A percentile compares a stretch with the other conserved stretches of the same genome.
These are phyloP conservation scores for Talaromyces funiculosus DNA, from an alignment of 2,329 filamentous ascomycete genomes.

Conservation along the genomic window DNA sequence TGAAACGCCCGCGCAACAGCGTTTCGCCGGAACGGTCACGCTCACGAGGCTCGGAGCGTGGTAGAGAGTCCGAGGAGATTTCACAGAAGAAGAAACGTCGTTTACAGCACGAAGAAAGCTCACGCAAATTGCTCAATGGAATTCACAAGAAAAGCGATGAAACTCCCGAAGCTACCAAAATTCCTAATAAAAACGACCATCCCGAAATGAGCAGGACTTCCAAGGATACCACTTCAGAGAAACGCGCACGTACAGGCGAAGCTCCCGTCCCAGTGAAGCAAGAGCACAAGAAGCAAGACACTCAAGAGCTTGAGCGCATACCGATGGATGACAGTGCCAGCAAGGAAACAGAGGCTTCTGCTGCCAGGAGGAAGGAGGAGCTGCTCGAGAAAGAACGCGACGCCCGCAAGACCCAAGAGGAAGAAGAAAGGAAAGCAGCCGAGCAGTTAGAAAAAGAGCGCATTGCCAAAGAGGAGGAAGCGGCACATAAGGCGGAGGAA, in stretches of 20 bases:
- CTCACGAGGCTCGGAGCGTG: slow-evolving; percentile 29
- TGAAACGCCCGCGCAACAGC: slow-evolving; percentile 40
- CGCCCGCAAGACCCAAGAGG: slow-evolving; percentile 6
- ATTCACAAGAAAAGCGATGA: slow-evolving; percentile 23
- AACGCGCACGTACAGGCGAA: slow-evolving; percentile 17
- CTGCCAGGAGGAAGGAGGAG: slow-evolving; percentile 21
- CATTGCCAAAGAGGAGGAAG: slow-evolving; percentile 28
- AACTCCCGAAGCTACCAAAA: slow-evolving; percentile 13
- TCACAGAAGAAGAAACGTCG: slow-evolving; percentile 40
- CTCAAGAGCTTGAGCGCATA: slow-evolving; percentile 24
- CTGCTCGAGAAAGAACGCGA: slow-evolving; percentile 4
- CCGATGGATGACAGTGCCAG: slow-evolving; percentile 23
- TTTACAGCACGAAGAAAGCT: slow-evolving; percentile 35
- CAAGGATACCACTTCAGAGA: slow-evolving; percentile 14
- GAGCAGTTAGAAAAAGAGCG: slow-evolving; percentile 28
- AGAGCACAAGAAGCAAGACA: slow-evolving; percentile 27
- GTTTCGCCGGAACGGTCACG: slow-evolving; percentile 37
- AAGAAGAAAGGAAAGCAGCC: slow-evolving; percentile 19
- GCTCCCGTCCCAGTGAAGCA: slow-evolving; percentile 24
- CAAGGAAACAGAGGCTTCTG: slow-evolving; percentile 18
- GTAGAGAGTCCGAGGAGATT: slow-evolving; percentile 26
- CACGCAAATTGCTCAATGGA: slow-evolving; percentile 27
- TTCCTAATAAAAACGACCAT: slow-evolving; percentile 17
- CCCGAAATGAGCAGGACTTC: slow-evolving; percentile 16
- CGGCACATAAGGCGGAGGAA: slow-evolving; percentile 23